Evolutionary conservation across 371 early-diverging fungal genomes (phyloP).

Genomic region (Actinomortierella ambigua): DNA sequence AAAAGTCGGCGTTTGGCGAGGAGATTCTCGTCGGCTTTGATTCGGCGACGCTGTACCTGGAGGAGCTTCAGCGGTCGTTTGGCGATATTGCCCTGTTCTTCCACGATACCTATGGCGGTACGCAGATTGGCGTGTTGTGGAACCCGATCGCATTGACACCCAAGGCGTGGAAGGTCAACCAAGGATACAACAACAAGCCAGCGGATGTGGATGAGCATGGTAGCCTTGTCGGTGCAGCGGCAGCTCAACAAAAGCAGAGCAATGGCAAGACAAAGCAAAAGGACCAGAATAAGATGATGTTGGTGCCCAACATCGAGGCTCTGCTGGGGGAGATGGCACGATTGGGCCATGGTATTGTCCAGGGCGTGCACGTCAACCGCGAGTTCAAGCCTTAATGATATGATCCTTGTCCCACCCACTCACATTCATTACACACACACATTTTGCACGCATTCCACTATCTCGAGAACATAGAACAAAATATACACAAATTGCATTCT

Average conservation of each 20-base stretch:
- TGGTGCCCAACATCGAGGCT: slow-evolving; percentile 67
- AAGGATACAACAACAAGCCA: slow-evolving; percentile 65
- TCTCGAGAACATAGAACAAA: no score
- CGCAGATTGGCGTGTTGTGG: slow-evolving; percentile 75
- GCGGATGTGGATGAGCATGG: slow-evolving; percentile 61
- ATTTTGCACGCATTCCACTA: no score
- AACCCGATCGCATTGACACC: slow-evolving; percentile 59
- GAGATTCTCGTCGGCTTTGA: slow-evolving; percentile 61
- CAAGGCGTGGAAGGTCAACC: slow-evolving; percentile 69
- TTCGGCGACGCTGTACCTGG: slow-evolving; percentile 62
- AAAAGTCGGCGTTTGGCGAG: slow-evolving; percentile 49
- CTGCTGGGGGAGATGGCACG: slow-evolving; percentile 64
- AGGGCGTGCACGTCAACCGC: slow-evolving; percentile 23
- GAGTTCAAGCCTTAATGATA: slow-evolving; percentile 11
- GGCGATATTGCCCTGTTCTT: slow-evolving; percentile 69
- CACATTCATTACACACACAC: neutral
- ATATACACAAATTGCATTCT: no score
- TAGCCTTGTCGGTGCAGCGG: slow-evolving; percentile 44
- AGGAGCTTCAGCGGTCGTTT: slow-evolving; percentile 62
- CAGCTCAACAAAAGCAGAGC: no score
- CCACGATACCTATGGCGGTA: slow-evolving; percentile 80
- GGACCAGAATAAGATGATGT: slow-evolving; percentile 34
- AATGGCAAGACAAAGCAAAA: slow-evolving; percentile 1
- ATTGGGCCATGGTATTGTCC: slow-evolving; percentile 42
- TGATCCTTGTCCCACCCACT: slow-evolving; percentile 10